phyloP scores from a whole-genome alignment of 129 eudicot genomes.

The Escallonia rubra region DNA sequence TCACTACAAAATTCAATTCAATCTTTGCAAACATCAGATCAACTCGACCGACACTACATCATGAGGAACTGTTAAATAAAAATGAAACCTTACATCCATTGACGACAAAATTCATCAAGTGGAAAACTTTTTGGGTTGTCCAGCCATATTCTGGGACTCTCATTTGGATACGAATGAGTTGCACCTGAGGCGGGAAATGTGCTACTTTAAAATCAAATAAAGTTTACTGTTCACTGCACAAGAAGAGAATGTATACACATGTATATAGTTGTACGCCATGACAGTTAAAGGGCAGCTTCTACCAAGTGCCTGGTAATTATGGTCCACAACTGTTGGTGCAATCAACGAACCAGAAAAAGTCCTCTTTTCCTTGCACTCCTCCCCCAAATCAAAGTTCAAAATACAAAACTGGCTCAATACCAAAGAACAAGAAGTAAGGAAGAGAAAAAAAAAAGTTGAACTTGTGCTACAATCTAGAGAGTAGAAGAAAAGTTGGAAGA shows the following conservation, averaged over 20 bases:
- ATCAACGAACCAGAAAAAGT: too few relatives aligned
- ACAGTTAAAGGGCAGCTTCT: too few relatives aligned
- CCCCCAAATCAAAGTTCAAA: too few relatives aligned
- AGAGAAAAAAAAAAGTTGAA: too few relatives aligned
- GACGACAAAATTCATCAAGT: conserved; percentile 68
- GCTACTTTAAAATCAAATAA: conserved; percentile 4
- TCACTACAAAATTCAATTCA: conserved; percentile 30
- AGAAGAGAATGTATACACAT: too few relatives aligned
- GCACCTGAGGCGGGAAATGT: conserved; percentile 34
- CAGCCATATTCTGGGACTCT: conserved; percentile 71
- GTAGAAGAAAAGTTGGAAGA: too few relatives aligned
- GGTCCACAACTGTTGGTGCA: too few relatives aligned
- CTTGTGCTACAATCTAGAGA: too few relatives aligned
- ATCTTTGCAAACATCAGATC: conserved; percentile 13
- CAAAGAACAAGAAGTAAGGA: too few relatives aligned
- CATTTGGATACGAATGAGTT: conserved; percentile 59
- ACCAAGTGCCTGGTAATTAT: background rate
- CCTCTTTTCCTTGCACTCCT: too few relatives aligned
- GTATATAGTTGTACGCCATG: background rate
- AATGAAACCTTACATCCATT: conserved; percentile 57
- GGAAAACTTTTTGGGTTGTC: conserved; percentile 76
- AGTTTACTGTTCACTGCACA: background rate
- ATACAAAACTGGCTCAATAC: too few relatives aligned
- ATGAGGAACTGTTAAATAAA: conserved; percentile 11
- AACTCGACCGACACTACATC: background rate